Evolutionary conservation across 2,329 filamentous ascomycete species (phyloP), one percentile per base, ranked within the genome.

Genomic region (Calonectria hongkongensis): DNA sequence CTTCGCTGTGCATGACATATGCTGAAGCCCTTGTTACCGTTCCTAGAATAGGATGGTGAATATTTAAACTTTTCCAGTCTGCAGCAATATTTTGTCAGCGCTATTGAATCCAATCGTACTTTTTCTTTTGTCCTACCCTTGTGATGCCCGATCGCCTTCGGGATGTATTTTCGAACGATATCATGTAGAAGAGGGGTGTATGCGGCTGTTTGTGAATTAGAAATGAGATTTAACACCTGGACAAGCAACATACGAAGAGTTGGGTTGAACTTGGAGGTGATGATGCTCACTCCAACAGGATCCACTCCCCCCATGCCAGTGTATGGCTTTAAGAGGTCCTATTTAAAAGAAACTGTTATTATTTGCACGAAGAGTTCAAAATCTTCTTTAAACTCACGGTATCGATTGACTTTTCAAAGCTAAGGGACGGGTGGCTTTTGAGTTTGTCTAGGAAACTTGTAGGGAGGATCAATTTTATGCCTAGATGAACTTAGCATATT

Each of bases 201-300:
- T 2, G 39, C 50, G 15, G 33, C 65, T 67, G 10, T 27, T 16
- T 18, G 25, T 2, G 7, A 18, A 27, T 41, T 30, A 50, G 65
- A 45, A 30, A 39, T 30, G 9, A 7, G 10, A 33, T 18, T 27
- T 2, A 39, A 9, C 5, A 2, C n/a, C 2, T 27, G 3, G 25
- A 27, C 6, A 16, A 16, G 28, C 13, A 45, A 25, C 50, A 10
- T 67, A 67, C 65, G 21, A 6, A 67, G 33, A 45, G 48, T 58
- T 45, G 65, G 65, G 65, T 67, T 67, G 12, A 67, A 58, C 21
- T 67, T 67, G n/a, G 33, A 56, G 25, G 25, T 33, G 25, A 67
- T 56, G 3, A 67, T 28, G 27, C 41, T 58, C 8, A 67, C 65
- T 27, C 50, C 65, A 2, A 10, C 21, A 27, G 48, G 47, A n/a